These are phyloP conservation scores for Triadica sebifera DNA, from an alignment of 345 rosid genomes.

Conservation along the genomic window DNA sequence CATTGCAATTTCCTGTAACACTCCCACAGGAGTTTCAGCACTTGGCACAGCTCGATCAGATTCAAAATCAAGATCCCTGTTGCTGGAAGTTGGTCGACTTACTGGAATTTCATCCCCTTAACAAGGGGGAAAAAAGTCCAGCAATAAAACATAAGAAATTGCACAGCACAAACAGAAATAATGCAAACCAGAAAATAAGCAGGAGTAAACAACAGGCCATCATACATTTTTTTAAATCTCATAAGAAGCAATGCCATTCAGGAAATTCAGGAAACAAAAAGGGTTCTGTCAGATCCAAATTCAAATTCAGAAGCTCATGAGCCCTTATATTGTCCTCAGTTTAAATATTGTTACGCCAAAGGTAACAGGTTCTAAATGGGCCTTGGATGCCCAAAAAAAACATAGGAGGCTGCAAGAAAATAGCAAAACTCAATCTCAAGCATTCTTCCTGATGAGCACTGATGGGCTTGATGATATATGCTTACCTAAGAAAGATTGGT, in stretches of 20 bases:
- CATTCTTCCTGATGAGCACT: neutral
- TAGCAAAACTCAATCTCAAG: neutral
- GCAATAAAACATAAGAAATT: neutral
- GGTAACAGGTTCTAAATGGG: neutral
- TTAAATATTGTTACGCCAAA: neutral
- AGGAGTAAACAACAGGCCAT: neutral
- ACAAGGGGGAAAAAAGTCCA: slow-evolving; percentile 17
- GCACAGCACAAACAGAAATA: neutral
- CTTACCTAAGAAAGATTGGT: slow-evolving; percentile 68
- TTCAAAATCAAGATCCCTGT: slow-evolving; percentile 65
- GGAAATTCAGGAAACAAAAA: neutral
- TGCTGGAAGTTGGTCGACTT: slow-evolving; percentile 55
- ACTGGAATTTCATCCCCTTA: slow-evolving; percentile 61
- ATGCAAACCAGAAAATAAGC: neutral
- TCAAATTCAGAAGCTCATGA: neutral
- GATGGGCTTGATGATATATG: neutral
- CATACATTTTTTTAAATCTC: too few species aligned
- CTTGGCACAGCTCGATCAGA: slow-evolving; percentile 50
- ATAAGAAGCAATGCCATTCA: neutral
- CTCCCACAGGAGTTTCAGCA: slow-evolving; percentile 59
- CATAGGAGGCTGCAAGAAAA: neutral
- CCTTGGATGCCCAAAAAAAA: neutral
- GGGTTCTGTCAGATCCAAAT: neutral
- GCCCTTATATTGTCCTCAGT: neutral
- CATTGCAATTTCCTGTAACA: slow-evolving; percentile 69